Evolutionary conservation across 2,329 filamentous ascomycete genomes (phyloP).

Genomic region (Akanthomyces lecanii): DNA sequence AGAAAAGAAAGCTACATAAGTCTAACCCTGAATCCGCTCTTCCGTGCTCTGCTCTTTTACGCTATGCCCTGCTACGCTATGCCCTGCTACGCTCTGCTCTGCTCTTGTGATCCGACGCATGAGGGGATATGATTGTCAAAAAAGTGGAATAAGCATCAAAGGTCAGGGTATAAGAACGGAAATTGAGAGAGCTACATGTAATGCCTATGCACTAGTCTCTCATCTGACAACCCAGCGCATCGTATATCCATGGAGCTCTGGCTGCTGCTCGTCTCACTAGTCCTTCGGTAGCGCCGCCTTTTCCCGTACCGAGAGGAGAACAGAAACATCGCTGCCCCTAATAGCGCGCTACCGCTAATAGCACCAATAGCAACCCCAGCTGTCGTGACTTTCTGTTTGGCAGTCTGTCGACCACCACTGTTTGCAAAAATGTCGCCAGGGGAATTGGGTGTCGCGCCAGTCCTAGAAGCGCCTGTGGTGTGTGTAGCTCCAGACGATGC

Average conservation of each 20-base stretch:
- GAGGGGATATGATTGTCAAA: neutral
- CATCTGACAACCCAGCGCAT: neutral
- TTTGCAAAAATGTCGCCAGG: neutral
- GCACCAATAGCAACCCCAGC: neutral
- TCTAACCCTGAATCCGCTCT: neutral
- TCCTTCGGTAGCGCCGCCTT: neutral
- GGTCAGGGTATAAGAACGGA: neutral
- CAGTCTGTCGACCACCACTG: neutral
- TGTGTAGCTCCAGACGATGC: neutral
- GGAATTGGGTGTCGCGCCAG: neutral
- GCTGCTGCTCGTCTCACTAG: neutral
- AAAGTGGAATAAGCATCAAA: neutral
- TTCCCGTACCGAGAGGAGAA: neutral
- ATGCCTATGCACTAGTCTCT: neutral
- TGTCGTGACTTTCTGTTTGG: neutral
- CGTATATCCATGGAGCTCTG: neutral
- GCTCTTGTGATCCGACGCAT: neutral
- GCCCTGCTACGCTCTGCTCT: neutral
- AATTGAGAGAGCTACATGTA: neutral
- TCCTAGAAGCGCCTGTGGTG: neutral
- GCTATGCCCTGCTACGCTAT: neutral
- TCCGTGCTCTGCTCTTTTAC: neutral
- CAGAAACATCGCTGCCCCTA: neutral
- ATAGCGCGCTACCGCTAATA: neutral
- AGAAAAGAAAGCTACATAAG: neutral